These are phyloP conservation scores for Amanita brunnescens DNA, from an alignment of 768 basidiomycete species.

Conservation along the genomic window DNA sequence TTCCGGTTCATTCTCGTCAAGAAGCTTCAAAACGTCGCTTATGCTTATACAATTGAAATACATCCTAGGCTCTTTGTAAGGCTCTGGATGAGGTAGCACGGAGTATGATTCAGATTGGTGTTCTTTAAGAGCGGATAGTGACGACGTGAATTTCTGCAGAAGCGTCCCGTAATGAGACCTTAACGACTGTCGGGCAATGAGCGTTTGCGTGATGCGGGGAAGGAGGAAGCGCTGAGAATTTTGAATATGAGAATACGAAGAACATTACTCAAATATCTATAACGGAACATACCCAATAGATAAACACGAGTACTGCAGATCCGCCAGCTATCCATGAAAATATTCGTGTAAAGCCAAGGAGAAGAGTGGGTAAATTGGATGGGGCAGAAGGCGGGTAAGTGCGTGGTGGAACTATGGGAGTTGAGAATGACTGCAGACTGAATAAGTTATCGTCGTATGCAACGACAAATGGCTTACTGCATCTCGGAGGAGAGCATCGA, in stretches of 20 bases:
- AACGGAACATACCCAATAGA: slow-evolving; percentile 52
- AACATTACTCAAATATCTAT: background rate
- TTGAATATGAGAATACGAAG: slow-evolving; percentile 11
- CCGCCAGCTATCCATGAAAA: slow-evolving; percentile 63
- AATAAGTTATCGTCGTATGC: background rate
- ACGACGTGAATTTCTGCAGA: slow-evolving; percentile 43
- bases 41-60: slow-evolving; percentile 41
- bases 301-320: slow-evolving; percentile 45
- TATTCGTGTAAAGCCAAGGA: slow-evolving; percentile 52
- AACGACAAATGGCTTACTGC: slow-evolving; percentile 29
- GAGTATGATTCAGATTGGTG: slow-evolving; percentile 47
- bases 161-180: slow-evolving; percentile 51
- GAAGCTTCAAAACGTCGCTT: slow-evolving; percentile 28
- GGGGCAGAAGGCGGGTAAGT: slow-evolving; percentile 66
- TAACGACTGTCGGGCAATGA: slow-evolving; percentile 53
- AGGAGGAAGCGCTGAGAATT: slow-evolving; percentile 52
- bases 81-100: slow-evolving; percentile 46
- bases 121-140: slow-evolving; percentile 46
- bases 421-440: slow-evolving; percentile 20
- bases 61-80: slow-evolving; percentile 35
- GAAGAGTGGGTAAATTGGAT: slow-evolving; percentile 57
- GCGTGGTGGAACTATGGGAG: slow-evolving; percentile 58
- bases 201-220: slow-evolving; percentile 52
- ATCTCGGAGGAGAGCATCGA: slow-evolving; percentile 49
- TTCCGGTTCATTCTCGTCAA: slow-evolving; percentile 20